Conservation (phyloP, 2,329 filamentous ascomycete species). For the Fusarium odoratissimum region DNA sequence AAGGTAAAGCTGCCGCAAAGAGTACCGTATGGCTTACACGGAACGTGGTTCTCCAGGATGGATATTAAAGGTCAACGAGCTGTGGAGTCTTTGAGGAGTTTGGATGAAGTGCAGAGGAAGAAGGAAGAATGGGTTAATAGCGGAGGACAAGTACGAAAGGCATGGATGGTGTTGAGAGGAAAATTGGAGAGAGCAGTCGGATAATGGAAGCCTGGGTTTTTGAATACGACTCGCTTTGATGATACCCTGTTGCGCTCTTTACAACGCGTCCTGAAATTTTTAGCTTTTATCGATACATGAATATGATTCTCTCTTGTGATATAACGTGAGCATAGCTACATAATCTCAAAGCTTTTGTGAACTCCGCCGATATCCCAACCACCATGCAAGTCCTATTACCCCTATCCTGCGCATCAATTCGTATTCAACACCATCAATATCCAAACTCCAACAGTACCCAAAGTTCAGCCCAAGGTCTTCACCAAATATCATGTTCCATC, state of each 20-base stretch:
- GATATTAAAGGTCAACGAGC: slow-evolving; percentile 62
- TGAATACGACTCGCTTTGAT: background rate
- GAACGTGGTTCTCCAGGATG: slow-evolving; percentile 68
- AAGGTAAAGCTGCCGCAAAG: slow-evolving; percentile 71
- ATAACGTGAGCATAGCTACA: too few relatives aligned
- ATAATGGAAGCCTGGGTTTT: background rate
- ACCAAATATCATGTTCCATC: slow-evolving; percentile 58
- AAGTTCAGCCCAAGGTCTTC: too few relatives aligned
- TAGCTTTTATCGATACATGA: fast-evolving
- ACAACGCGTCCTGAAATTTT: too few relatives aligned
- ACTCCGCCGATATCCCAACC: too few relatives aligned
- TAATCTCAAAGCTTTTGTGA: too few relatives aligned
- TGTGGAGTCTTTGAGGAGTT: slow-evolving; percentile 20
- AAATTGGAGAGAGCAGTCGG: slow-evolving; percentile 4
- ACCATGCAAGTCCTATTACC: too few relatives aligned
- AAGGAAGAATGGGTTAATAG: background rate
- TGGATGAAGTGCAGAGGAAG: background rate
- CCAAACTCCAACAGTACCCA: background rate
- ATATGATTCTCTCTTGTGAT: too few relatives aligned
- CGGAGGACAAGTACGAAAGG: background rate
- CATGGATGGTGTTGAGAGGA: background rate
- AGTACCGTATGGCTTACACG: slow-evolving; percentile 77
- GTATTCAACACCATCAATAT: background rate
- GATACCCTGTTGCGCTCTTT: slow-evolving; percentile 1
- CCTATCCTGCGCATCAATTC: background rate